Evolutionary conservation across 2,329 filamentous ascomycete species (phyloP).

Genomic region (Xylariaceae sp.): DNA sequence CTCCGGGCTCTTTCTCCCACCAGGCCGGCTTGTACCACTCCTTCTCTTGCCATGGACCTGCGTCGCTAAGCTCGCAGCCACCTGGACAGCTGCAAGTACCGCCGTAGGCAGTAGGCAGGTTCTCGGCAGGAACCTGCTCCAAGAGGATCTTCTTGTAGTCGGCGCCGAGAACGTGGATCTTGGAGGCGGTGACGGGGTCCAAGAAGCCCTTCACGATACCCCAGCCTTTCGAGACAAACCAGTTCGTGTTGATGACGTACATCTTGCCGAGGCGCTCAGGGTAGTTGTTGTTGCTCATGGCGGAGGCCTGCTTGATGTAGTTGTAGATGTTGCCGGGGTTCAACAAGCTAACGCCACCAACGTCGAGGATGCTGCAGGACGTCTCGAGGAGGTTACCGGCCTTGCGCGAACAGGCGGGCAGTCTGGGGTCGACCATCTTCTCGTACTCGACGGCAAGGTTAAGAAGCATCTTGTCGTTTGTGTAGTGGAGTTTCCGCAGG

Average conservation of each 20-base stretch:
- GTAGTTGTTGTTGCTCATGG: slow-evolving; percentile 98
- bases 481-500: slow-evolving; percentile 85
- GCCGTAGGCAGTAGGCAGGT: slow-evolving; percentile 82
- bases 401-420: slow-evolving; percentile 94
- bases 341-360: slow-evolving; percentile 85
- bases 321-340: slow-evolving; percentile 81
- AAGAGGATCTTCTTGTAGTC: slow-evolving; percentile 82
- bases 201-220: slow-evolving; percentile 86
- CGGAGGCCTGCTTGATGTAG: slow-evolving; percentile 80
- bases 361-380: slow-evolving; percentile 96
- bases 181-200: slow-evolving; percentile 92
- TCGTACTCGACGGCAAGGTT: slow-evolving; percentile 98
- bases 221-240: slow-evolving; percentile 83
- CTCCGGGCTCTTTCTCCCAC: slow-evolving; percentile 52
- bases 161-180: slow-evolving; percentile 86
- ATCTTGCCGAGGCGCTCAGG: slow-evolving; percentile 93
- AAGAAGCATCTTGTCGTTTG: slow-evolving; percentile 86
- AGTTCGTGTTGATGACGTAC: slow-evolving; percentile 97
- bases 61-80: slow-evolving; percentile 82
- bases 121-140: slow-evolving; percentile 80
- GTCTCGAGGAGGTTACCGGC: slow-evolving; percentile 87
- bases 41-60: slow-evolving; percentile 80
- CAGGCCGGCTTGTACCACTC: slow-evolving; percentile 63
- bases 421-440: slow-evolving; percentile 85
- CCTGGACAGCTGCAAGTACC: slow-evolving; percentile 77